Evolutionary conservation across 1,284 basidiomycete species (phyloP), one percentile per base, ranked within the genome.

Genomic region (Jaminaea rosea): DNA sequence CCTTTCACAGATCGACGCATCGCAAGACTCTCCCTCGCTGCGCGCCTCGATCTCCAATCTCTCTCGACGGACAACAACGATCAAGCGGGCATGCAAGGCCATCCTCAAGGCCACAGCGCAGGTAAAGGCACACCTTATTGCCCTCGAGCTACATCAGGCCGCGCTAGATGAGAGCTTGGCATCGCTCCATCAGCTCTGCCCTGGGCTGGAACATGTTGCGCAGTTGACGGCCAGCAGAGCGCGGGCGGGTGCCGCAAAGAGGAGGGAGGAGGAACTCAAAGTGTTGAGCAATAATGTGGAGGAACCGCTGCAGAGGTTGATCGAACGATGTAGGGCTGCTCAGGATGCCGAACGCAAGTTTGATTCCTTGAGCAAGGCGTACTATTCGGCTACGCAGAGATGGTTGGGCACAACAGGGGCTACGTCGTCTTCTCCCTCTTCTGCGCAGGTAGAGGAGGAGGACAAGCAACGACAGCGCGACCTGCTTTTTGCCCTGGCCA

Each of bases 371-470:
- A 63, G 60, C 39, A 69, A 66, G 47, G 6, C 52, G 1, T 71
- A 65, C 46, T 68, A 71, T 41, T 56, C 59, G 9, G 51, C 53
- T n/a, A 68, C 64, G 8, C 66, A 68, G 27, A 68, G 65, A 37
- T 68, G 66, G 66, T 55, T 68, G 49, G 34, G 44, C 13, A 21
- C 0, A 47, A 45, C 19, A 60, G 58, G 19, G 19, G 24, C 3
- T 21, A 3, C 39, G n/a, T n/a, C n/a, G n/a, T n/a, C n/a, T n/a
- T n/a, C n/a, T n/a, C n/a, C n/a, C n/a, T n/a, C n/a, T n/a, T n/a
- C n/a, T n/a, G n/a, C n/a, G 44, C 59, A 60, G 24, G 61, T 62
- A 26, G 47, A 58, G 3, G 36, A 55, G 2, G 62, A 69, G 27
- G 64, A 65, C n/a, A 62, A 67, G 58, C 65, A 68, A 29, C 59